Percentiles rank a stretch among this genome's conserved stretches.
Conservation (phyloP, 2,329 filamentous ascomycete genomes). For the Trichoderma cornu-damae region DNA sequence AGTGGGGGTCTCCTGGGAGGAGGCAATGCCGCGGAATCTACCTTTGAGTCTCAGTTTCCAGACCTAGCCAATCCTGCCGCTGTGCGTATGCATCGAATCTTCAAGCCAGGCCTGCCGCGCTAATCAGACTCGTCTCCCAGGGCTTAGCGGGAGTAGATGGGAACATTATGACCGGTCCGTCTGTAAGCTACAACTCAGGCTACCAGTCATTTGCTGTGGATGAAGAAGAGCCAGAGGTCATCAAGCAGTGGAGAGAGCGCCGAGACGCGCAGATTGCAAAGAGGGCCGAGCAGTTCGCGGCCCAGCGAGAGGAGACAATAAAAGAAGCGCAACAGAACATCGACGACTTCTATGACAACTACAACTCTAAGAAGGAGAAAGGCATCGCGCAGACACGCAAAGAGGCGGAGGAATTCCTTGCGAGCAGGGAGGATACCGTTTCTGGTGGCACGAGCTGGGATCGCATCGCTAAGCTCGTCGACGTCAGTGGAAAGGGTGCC, state of each 20-base stretch:
- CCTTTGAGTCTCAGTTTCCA: constrained; percentile 87
- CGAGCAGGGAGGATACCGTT: constrained; percentile 83
- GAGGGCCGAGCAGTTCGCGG: constrained; percentile 75
- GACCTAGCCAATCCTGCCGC: constrained; percentile 53
- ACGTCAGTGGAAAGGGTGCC: constrained; percentile 86
- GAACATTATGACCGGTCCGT: constrained; percentile 64
- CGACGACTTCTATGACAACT: constrained; percentile 99
- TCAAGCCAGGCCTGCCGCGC: background rate
- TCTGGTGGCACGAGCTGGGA: constrained; percentile 98
- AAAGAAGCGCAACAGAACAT: constrained; percentile 90
- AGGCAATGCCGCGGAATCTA: constrained; percentile 47
- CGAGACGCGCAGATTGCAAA: constrained; percentile 78
- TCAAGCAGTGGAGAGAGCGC: constrained; percentile 87
- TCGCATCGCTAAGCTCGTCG: constrained; percentile 94
- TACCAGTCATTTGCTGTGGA: constrained; percentile 54
- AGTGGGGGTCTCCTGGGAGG: constrained; percentile 68
- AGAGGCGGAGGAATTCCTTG: constrained; percentile 90
- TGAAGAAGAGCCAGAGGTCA: constrained; percentile 82
- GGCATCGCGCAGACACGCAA: constrained; percentile 78
- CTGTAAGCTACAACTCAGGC: constrained; percentile 58
- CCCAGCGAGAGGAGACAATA: constrained; percentile 79
- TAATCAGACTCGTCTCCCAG: constrained; percentile 6
- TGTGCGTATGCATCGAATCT: constrained; percentile 26
- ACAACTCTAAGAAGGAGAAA: constrained; percentile 98
- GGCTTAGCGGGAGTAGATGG: constrained; percentile 23